Base-by-base conservation (phyloP, 2,329 filamentous ascomycete species). In the Pyrenophora teres region DNA sequence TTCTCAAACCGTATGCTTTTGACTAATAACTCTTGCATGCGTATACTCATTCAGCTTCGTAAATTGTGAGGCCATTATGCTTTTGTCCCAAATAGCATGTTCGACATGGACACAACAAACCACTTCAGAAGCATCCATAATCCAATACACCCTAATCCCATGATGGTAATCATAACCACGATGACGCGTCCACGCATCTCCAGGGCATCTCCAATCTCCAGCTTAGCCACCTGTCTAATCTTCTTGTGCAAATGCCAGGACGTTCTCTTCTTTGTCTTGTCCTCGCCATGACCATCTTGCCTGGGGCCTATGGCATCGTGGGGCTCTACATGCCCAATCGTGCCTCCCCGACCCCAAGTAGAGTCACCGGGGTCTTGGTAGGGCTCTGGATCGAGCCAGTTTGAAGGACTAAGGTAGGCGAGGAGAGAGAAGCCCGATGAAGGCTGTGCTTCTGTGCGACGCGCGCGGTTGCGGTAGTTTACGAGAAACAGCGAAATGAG, bases 201-300 rank as follows among this genome's bases (percentile, higher is more conserved):
- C 57, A 89, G 84, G 3, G 86, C 86, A 63, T 88, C 85, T 3
- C 77, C 78, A 13, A 85, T 78, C 68, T 89, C 83, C 77, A 86
- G 76, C 66, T 75, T 81, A 64, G 86, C 79, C 46, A 89, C 75
- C 67, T 85, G 84, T 53, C 81, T 62, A 36, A 77, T 75, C 64
- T 76, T 78, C 64, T 72, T 76, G 16, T 71, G 58, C 15, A 72
- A 46, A 56, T 74, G 71, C 76, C 76, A 78, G 16, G 63, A 55
- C 46, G 53, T 56, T 27, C n/a, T 45, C 45, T 44, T 31, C 19
- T 45, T 64, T 41, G 57, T 54, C 43, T 16, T 18, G 8, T 27
- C 32, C 3, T 39, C 19, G 32, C 18, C 21, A 38, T 49, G 35
- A 36, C 44, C 45, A 31, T 23, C 50, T 6, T 54, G 44, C 30